Conservation (phyloP, 2,329 filamentous ascomycete genomes). For the Verticillium klebahnii region DNA sequence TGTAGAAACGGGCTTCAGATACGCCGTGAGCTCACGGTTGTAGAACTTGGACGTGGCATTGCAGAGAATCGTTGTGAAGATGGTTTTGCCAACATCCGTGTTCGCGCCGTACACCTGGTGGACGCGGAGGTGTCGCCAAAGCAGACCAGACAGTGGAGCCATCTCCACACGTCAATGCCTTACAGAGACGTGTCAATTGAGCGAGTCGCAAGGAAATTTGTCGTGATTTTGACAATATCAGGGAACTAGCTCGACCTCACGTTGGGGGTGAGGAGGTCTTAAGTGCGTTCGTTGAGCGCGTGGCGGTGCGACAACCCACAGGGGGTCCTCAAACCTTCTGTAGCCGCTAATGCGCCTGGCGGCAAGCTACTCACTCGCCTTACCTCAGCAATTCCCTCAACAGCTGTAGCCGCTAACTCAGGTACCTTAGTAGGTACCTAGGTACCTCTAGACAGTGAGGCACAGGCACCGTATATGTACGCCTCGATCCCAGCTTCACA, state of each 20-base stretch:
- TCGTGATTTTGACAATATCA: neutral
- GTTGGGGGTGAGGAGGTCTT: neutral
- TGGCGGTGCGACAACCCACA: neutral
- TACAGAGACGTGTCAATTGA: neutral
- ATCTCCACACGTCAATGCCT: conserved; percentile 17
- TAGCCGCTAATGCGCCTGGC: neutral
- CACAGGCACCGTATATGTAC: neutral
- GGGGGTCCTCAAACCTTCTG: neutral
- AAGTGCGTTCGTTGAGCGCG: neutral
- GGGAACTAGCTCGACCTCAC: neutral
- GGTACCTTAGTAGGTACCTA: too few relatives aligned
- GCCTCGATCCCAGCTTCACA: neutral
- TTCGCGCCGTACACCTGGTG: conserved; percentile 81
- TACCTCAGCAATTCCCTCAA: neutral
- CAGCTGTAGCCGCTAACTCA: too few relatives aligned
- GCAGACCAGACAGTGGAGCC: conserved; percentile 50
- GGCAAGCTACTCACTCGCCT: neutral
- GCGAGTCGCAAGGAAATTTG: neutral
- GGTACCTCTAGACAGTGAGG: too few relatives aligned
- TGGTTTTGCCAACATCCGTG: conserved; percentile 80
- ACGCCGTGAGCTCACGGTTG: conserved; percentile 48
- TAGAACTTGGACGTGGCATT: conserved; percentile 49
- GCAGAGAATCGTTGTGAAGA: conserved; percentile 69
- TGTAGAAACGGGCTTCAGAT: conserved; percentile 79
- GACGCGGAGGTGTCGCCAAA: conserved; percentile 64